Conservation (phyloP, 176 grass and related monocot genomes). For the Zoysia japonica region DNA sequence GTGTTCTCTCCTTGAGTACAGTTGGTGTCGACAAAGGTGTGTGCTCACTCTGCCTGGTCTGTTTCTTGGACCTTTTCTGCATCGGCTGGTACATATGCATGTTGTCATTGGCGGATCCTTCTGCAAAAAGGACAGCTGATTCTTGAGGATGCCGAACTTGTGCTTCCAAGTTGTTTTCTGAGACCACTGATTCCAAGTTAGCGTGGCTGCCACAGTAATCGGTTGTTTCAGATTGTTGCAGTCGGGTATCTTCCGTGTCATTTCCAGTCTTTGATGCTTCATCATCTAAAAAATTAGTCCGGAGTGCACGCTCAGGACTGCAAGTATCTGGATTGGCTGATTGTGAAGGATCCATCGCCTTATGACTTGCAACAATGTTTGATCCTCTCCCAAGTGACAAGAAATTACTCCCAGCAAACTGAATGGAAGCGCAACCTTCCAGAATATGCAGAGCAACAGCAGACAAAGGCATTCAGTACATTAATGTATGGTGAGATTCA, state of each 20-base stretch:
- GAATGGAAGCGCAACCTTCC: slow-evolving; percentile 32
- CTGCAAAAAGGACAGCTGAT: slow-evolving; percentile 8
- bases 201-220: background rate
- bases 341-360: slow-evolving; percentile 27
- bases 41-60: slow-evolving; percentile 33
- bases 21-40: slow-evolving; percentile 33
- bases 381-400: slow-evolving; percentile 39
- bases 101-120: slow-evolving; percentile 20
- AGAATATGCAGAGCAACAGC: slow-evolving; percentile 11
- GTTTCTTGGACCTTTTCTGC: slow-evolving; percentile 26
- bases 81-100: slow-evolving; percentile 27
- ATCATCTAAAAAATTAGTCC: background rate
- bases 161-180: slow-evolving; percentile 24
- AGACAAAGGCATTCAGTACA: slow-evolving; percentile 14
- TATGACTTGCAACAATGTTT: slow-evolving; percentile 7
- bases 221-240: background rate
- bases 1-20: slow-evolving; percentile 35
- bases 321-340: slow-evolving; percentile 29
- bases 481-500: slow-evolving; percentile 20
- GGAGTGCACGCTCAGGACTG: slow-evolving; percentile 24
- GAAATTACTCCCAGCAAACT: slow-evolving; percentile 35
- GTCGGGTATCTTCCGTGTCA: slow-evolving; percentile 17
- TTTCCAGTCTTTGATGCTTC: slow-evolving; percentile 14
- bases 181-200: slow-evolving; percentile 13
- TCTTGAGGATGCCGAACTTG: slow-evolving; percentile 17